These are phyloP conservation scores for Exserohilum rostratum DNA, from an alignment of 2,329 filamentous ascomycete genomes.

Conservation along the genomic window DNA sequence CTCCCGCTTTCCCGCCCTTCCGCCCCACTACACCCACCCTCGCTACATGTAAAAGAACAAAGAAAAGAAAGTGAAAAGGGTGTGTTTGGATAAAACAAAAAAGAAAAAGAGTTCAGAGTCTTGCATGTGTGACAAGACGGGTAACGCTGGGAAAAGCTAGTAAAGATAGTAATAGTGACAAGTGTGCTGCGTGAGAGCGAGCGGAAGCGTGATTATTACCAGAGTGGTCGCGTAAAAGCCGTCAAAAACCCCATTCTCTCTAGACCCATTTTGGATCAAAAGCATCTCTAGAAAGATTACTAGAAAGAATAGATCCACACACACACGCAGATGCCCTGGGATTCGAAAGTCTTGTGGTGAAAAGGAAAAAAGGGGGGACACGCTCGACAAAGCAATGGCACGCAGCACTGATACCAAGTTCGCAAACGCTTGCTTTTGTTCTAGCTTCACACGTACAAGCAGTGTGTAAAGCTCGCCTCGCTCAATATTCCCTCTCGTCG, in stretches of 20 bases:
- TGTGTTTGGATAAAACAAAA: neutral
- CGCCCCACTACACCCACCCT: neutral
- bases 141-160: neutral
- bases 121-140: neutral
- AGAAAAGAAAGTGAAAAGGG: neutral
- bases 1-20: too few species aligned
- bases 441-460: neutral
- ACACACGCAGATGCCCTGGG: neutral
- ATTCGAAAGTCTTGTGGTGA: neutral
- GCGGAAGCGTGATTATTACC: constrained; percentile 12
- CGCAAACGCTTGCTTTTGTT: constrained; percentile 10
- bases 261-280: neutral
- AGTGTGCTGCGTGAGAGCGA: neutral
- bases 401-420: constrained; percentile 4
- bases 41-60: neutral
- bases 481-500: neutral
- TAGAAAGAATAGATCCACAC: neutral
- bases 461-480: neutral
- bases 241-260: constrained; percentile 2
- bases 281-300: neutral
- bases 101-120: neutral
- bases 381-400: neutral
- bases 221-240: constrained; percentile 10
- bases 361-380: neutral
- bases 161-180: neutral